phyloP scores from a whole-genome alignment of 441 rosid genomes.

The Adansonia gregorii region DNA sequence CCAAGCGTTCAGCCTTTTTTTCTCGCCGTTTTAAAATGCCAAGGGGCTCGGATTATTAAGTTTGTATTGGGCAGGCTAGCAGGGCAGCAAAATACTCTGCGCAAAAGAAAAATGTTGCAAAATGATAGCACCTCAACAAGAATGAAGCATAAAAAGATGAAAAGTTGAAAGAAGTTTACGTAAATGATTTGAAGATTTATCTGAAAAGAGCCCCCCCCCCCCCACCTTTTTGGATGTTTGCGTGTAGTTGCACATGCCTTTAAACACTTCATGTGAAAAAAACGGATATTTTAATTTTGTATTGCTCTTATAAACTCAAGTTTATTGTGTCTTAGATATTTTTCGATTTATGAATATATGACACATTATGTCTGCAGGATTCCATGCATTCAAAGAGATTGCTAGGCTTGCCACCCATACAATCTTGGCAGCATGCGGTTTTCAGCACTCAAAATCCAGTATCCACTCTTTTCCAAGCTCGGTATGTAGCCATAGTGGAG shows the following conservation, averaged over 20 bases:
- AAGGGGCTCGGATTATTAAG: not conserved
- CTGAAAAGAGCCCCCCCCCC: not conserved
- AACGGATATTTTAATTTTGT: not conserved
- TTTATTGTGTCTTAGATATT: not conserved
- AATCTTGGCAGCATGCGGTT: slow-evolving; percentile 51
- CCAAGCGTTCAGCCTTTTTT: not conserved
- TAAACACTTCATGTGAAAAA: not conserved
- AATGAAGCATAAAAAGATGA: not conserved
- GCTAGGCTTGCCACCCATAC: slow-evolving; percentile 58
- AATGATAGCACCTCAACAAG: not conserved
- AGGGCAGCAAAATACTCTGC: not conserved
- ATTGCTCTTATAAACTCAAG: not conserved
- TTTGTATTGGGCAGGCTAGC: slow-evolving; percentile 10
- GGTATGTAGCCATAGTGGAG: slow-evolving; percentile 40
- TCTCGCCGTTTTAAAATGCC: not conserved
- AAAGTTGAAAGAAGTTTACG: not conserved
- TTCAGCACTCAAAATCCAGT: slow-evolving; percentile 40
- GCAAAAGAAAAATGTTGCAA: not conserved
- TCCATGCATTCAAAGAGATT: slow-evolving; percentile 47
- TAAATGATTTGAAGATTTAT: not conserved
- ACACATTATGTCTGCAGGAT: slow-evolving; percentile 37
- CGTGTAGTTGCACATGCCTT: not conserved
- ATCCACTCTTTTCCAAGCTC: slow-evolving; percentile 23
- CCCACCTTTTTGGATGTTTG: not conserved
- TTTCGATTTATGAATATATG: not conserved